Base-by-base conservation (phyloP, 2,329 filamentous ascomycete genomes). In the Bretziella fagacearum region DNA sequence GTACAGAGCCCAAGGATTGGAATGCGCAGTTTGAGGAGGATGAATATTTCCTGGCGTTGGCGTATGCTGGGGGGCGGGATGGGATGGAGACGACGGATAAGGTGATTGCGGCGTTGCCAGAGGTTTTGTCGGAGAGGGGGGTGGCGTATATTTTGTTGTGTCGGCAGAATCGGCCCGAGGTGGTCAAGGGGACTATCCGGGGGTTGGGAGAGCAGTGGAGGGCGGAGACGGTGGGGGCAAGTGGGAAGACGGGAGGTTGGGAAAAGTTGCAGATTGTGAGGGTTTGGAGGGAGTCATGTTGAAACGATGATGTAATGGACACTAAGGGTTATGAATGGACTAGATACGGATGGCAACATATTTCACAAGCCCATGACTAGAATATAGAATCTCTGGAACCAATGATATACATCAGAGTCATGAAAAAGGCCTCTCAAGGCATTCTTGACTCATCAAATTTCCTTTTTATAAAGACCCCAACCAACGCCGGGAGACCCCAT, bases 1-100 rank as follows among this genome's bases (percentile, higher is more conserved):
- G 6, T 3, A 6, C 35, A 35, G 10, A 20, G 4, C n/a, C n/a
- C 58, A 55, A 61, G 47, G 59, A 48, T 23, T 54, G 62, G 29
- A 53, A 56, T 54, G 65, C 59, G 33, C 62, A 63, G 7, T 94
- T 85, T 54, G 84, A 87, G 48, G 74, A 78, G 49, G 86, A 95
- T 57, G 87, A 84, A 23, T 80, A 85, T 57, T 69, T 95, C 47
- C 71, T 96, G 20, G 77, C 81, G 32, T 66, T 96, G 41, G 84
- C 86, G 3, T 96, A 94, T 60, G 89, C 86, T 0, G 91, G 91
- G 22, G 91, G 91, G 0, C 63, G 65, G 25, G 81, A 95, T 59
- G 91, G 91, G 4, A 98, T 98, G 89, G 85, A 93, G 65, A 85
- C 81, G 22, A 98, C 89, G 39, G 74, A 89, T 52, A 70, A 84